These are phyloP conservation scores for Sanguinoderma infundibulare DNA, from an alignment of 1,284 basidiomycete species.

Conservation along the genomic window DNA sequence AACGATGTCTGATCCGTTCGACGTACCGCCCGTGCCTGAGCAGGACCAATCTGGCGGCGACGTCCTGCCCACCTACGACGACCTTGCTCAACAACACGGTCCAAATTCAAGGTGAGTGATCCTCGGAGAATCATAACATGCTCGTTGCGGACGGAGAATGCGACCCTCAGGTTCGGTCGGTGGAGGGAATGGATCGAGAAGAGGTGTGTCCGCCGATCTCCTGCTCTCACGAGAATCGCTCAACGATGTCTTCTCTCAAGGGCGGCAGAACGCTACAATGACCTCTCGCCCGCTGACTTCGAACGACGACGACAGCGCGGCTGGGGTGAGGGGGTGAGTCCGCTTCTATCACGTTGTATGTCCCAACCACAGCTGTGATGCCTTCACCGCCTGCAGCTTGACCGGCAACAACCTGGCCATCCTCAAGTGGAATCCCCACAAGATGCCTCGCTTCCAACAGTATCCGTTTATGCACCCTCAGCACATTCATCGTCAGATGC, in stretches of 20 bases:
- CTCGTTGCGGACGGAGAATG: neutral
- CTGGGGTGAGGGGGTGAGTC: slow-evolving; percentile 57
- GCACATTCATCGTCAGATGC: neutral
- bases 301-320: slow-evolving; percentile 63
- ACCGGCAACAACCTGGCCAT: slow-evolving; percentile 4
- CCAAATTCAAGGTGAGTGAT: slow-evolving; percentile 71
- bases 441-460: slow-evolving; percentile 2
- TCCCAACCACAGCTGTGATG: slow-evolving; percentile 4
- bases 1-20: slow-evolving; percentile 30
- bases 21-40: slow-evolving; percentile 43
- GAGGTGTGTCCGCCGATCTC: slow-evolving; percentile 49
- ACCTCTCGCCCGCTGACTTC: slow-evolving; percentile 61
- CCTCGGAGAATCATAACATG: slow-evolving; percentile 13
- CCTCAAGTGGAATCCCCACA: slow-evolving; percentile 3
- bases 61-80: slow-evolving; percentile 76
- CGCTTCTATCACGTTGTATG: neutral
- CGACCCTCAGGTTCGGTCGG: slow-evolving; percentile 69
- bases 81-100: slow-evolving; percentile 70
- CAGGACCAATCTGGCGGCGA: slow-evolving; percentile 63
- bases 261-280: slow-evolving; percentile 79
- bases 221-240: slow-evolving; percentile 6
- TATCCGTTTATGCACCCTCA: slow-evolving; percentile 2
- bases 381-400: slow-evolving; percentile 8
- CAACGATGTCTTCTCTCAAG: slow-evolving; percentile 41
- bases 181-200: slow-evolving; percentile 89